Evolutionary conservation across 768 basidiomycete genomes (phyloP), one percentile per base, ranked within the genome.

Genomic region (Tubosaeta sp.): DNA sequence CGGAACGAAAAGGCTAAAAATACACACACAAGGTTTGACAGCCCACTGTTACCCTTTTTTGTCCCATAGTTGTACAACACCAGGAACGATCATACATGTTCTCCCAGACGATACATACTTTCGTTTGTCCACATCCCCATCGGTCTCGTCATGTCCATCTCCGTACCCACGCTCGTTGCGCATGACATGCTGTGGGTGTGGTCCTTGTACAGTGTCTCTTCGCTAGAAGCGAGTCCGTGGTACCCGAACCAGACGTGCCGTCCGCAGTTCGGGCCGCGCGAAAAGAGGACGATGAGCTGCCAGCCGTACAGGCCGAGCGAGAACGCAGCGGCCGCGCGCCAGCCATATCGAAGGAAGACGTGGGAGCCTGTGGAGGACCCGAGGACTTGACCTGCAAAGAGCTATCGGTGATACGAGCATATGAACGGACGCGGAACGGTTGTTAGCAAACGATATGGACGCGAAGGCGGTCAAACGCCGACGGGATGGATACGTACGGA

Each of bases 171-270:
- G 41, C 25, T 42, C 12, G 41, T 42, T 5, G 41, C 41, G 25
- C 41, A 42, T 13, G 41, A 42, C 2, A 11, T 7, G 11, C 25
- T 26, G 25, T 42, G 41, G 11, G 25, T 13, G 25, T 42, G 41
- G 3, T 7, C 25, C 39, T 25, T 41, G 41, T 42, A 42, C 13
- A 42, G 25, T 8, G 25, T 42, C 25, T 26, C 41, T 13, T 42
- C 41, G n/a, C 41, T 22, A n/a, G 25, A 26, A 13, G 13, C 14
- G 41, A 16, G 14, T 26, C 25, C 22, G 22, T 81, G 74, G 56
- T 79, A 84, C 12, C 85, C 84, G 59, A 85, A 73, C 85, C 85
- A 86, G 25, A 62, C 49, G 32, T 55, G 26, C 22, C 75, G 65
- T 43, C 60, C 59, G 31, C 66, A 71, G 19, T 66, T 55, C 3